Evolutionary conservation across 768 basidiomycete species (phyloP), one percentile per base, ranked within the genome.

Genomic region (Tulasnella sp.): DNA sequence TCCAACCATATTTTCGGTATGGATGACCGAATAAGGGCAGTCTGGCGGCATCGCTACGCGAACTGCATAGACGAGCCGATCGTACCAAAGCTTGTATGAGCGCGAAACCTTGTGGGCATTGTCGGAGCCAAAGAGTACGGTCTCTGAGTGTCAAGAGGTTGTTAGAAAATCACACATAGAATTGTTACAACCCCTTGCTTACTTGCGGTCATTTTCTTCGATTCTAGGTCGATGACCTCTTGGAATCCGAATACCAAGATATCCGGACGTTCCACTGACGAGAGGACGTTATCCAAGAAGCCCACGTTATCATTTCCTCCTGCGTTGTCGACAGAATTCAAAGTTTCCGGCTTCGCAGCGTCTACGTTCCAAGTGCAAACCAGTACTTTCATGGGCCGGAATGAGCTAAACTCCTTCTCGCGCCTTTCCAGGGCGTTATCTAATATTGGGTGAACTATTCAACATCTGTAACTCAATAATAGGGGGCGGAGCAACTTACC

Each of bases 151-250:
- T 14, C 58, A 76, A 20, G 22, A 37, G 73, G 37, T 60, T 16
- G 46, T n/a, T n/a, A 80, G 46, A 50, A 18, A n/a, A 9, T 69
- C 12, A 16, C 41, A 16, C 37, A 24, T 24, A 50, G 14, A 48
- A 5, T 5, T 14, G 50, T 20, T 7, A 54, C 41, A 7, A 20
- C 1, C 20, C 54, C 42, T n/a, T 20, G 87, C 88, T 79, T 75
- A 89, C 89, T 89, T 12, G 97, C 97, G 1, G 93, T 92, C 88
- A 98, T 92, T 86, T 92, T 96, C 81, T 95, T 92, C 82, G 91
- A 92, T 83, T 98, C 96, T n/a, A 99, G 90, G 84, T 98, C 96
- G 81, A 99, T 95, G 54, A 98, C 90, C 86, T 99, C 97, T 86
- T 99, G 97, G 86, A 99, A 93, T 1, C 96, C 96, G 83, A 99